Evolutionary conservation across 2,329 filamentous ascomycete species (phyloP), one percentile per base, ranked within the genome.

Genomic region (Proliferodiscus dingleyae): DNA sequence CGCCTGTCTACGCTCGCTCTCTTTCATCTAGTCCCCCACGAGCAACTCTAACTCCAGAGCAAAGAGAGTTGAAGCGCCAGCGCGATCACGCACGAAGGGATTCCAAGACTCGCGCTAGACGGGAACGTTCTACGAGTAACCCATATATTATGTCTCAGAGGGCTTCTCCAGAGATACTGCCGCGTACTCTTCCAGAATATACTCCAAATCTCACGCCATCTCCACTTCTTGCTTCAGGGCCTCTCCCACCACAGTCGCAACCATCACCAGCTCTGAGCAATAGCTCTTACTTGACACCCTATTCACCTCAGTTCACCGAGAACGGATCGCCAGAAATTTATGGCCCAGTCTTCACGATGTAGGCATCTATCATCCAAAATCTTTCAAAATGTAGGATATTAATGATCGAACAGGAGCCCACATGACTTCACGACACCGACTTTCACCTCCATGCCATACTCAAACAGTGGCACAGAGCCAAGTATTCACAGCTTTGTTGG

Each of bases 31-130:
- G 79, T 64, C 78, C 79, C 21, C 76, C 78, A 5, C 71, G 73
- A 51, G 65, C 66, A 37, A 68, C 66, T 29, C 69, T 81, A 58
- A 78, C 77, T 5, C 67, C 76, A 5, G 78, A 82, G 59, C 78
- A 82, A 61, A 73, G 79, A 51, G 78, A 81, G 57, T 61, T 82
- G 33, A 82, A 79, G 66, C 71, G 78, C 47, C 78, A 83, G 56
- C 71, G 73, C 50, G 78, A 82, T 53, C 75, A 75, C 54, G 74
- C 70, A 36, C 73, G 80, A 46, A 70, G 79, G 54, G 76, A 79
- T 53, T 74, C 74, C 5, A 83, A 82, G 60, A 62, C 75, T 13
- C 72, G 78, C 47, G 67, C 73, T 39, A 71, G 73, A 51, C 72
- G 78, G 43, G 69, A 63, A 21, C 51, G 61, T 33, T 64, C 62